phyloP scores from a whole-genome alignment of 2,329 filamentous ascomycete genomes.

The Trichophyton equinum region DNA sequence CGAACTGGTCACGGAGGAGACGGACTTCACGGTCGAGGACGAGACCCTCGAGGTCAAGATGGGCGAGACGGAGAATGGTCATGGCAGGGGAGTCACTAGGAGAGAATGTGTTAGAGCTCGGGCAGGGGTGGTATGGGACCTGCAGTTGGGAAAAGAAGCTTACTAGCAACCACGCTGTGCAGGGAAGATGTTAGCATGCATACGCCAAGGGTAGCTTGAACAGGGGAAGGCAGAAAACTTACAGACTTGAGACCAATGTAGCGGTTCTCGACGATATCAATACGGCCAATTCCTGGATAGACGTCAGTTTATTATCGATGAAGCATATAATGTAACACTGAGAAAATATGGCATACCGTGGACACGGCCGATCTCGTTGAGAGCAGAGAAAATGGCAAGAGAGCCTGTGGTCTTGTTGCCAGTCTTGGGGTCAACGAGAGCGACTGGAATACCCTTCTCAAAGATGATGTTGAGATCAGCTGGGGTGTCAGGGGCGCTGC shows the following conservation, averaged over 20 bases:
- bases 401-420: conserved; percentile 11
- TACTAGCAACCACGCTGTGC: conserved; percentile 13
- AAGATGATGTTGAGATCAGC: conserved; percentile 17
- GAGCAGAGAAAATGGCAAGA: conserved; percentile 13
- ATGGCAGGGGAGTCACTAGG: conserved; percentile 39
- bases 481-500: conserved; percentile 16
- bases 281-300: conserved; percentile 50
- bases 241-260: conserved; percentile 55
- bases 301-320: background rate
- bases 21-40: conserved; percentile 53
- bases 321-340: background rate
- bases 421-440: conserved; percentile 10
- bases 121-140: background rate
- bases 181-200: conserved; percentile 36
- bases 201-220: background rate
- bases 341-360: conserved; percentile 8
- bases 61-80: conserved; percentile 44
- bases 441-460: conserved; percentile 16
- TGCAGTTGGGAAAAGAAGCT: background rate
- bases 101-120: background rate
- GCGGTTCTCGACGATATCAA: conserved; percentile 66
- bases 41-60: conserved; percentile 52
- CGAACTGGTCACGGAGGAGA: conserved; percentile 50
- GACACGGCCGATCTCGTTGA: conserved; percentile 14
- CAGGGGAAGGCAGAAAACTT: conserved; percentile 6